Evolutionary conservation across 2,329 filamentous ascomycete genomes (phyloP), one percentile per base, ranked within the genome.

Genomic region (Penicillium sp.): DNA sequence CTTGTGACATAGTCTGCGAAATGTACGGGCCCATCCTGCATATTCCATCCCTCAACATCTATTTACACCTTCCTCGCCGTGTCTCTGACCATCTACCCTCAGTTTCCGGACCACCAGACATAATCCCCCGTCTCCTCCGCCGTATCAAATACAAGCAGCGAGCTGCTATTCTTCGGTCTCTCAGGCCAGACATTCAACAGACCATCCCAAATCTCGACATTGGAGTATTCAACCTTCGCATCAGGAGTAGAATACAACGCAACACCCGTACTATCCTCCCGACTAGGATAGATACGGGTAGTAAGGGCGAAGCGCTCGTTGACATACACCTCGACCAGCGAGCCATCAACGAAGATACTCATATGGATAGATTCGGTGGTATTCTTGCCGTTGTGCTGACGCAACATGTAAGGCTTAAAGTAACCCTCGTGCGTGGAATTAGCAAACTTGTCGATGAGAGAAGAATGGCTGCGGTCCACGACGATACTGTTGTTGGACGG

Each of bases 81-180:
- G 2, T 7, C 30, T 37, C 13, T 15, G 10, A 12, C 49, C 37
- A 1, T 13, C 15, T 8, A 37, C 4, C 4, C 45, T 51, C 28
- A 65, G 37, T 65, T 65, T n/a, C 63, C 63, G 7, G 56, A 38
- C 64, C 64, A 65, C 64, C 64, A 65, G 12, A 59, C 60, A 51
- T 65, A 65, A 50, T 65, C 61, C 3, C 54, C 59, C n/a, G 64
- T 65, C 44, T 61, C 64, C 49, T 53, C 64, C 19, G 64, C 51
- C 6, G 64, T 65, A 56, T 65, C 64, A 56, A 56, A 65, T 6
- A 65, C 50, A 45, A 65, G 50, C 26, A 64, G 47, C 4, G 64
- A 64, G 30, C 64, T 65, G 33, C 61, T 65, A 22, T 65, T 65
- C 37, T 22, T 13, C 22, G 61, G 64, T 6, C 64, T 44, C 19